Conservation (phyloP, 169 alveolate genomes). For the Cardiosporidium cionae region DNA sequence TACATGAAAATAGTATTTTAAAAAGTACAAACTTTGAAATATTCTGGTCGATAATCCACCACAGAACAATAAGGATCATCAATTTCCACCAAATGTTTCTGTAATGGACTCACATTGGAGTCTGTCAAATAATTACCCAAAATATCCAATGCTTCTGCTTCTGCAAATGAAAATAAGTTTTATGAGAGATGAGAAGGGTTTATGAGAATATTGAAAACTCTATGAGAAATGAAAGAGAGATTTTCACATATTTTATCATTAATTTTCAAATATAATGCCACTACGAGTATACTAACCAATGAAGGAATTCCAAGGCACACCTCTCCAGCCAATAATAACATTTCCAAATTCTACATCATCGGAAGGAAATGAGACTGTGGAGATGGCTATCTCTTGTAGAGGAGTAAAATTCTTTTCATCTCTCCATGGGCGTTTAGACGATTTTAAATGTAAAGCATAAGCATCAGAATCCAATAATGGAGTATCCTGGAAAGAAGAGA, state of each 20-base stretch:
- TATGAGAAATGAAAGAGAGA: no score
- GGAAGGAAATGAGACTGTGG: neutral
- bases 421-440: neutral
- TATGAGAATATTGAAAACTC: no score
- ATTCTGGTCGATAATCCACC: constrained; percentile 1
- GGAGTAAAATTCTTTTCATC: neutral
- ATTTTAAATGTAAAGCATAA: neutral
- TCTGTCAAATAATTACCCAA: constrained; percentile 11
- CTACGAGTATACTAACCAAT: neutral
- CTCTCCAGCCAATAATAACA: neutral
- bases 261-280: no score
- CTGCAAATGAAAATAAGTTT: neutral
- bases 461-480: no score
- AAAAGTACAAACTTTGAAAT: neutral
- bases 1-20: no score
- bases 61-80: constrained; percentile 3
- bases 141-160: neutral
- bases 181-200: no score
- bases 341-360: neutral
- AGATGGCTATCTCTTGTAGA: neutral
- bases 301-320: neutral
- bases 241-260: no score
- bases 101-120: neutral
- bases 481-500: no score
- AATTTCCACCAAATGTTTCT: neutral